Conservation (phyloP, 306 rosid genomes). For the Luffa aegyptiaca region DNA sequence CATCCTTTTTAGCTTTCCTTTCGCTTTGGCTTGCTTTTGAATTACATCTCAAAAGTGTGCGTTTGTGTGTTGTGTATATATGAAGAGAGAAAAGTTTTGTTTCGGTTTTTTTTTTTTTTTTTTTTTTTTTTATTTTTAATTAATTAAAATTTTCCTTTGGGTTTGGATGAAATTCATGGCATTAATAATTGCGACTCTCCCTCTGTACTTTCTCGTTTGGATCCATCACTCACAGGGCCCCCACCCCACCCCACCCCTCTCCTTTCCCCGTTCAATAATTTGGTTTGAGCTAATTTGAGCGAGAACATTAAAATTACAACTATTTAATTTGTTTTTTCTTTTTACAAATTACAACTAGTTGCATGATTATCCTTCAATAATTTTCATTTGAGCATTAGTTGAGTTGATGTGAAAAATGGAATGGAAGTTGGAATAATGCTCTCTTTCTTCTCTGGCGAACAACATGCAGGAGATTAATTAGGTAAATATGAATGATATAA, state of each 20-base stretch:
- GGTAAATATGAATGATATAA: neutral
- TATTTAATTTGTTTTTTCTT: no score
- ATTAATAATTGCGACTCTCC: conserved; percentile 55
- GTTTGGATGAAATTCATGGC: conserved; percentile 44
- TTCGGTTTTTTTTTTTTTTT: neutral
- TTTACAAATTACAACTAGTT: no score
- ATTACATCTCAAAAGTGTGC: neutral
- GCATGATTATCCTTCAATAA: no score
- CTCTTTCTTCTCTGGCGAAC: neutral
- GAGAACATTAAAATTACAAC: no score
- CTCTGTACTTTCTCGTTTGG: conserved; percentile 43
- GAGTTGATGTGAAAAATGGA: neutral
- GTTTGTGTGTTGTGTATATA: neutral
- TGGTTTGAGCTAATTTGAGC: conserved; percentile 10
- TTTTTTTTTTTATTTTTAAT: no score
- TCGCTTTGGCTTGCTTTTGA: neutral
- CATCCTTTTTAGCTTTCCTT: neutral
- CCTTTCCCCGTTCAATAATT: conserved; percentile 32
- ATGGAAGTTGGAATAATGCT: neutral
- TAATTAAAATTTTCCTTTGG: neutral
- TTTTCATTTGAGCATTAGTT: no score
- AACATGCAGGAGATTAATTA: neutral
- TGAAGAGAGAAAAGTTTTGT: neutral
- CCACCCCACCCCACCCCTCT: conserved; percentile 10
- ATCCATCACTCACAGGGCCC: conserved; percentile 36